Conservation (phyloP, 116 monocot species). For the Zostera marina region DNA sequence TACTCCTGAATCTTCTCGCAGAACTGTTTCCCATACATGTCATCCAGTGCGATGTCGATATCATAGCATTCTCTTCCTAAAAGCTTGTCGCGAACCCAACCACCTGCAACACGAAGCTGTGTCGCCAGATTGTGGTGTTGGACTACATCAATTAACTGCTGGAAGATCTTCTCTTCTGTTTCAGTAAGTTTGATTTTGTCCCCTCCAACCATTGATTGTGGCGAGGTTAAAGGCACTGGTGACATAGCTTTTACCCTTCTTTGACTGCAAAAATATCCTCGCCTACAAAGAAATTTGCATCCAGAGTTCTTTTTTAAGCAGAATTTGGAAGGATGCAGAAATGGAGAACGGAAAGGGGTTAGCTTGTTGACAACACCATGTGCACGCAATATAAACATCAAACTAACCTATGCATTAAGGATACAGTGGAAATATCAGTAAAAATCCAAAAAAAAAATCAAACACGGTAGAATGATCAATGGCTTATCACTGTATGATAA, state of each 20-base stretch:
- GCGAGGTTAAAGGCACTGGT: neutral
- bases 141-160: conserved; percentile 52
- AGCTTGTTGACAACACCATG: neutral
- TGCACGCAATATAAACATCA: conserved; percentile 7
- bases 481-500: too few species aligned
- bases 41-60: conserved; percentile 88
- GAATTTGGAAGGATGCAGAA: neutral
- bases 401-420: neutral
- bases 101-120: conserved; percentile 86
- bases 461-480: too few species aligned
- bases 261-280: neutral
- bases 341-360: neutral
- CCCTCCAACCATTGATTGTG: conserved; percentile 14
- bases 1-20: conserved; percentile 83
- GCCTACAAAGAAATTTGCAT: neutral
- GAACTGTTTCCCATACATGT: conserved; percentile 82
- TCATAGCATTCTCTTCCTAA: conserved; percentile 77
- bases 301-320: neutral
- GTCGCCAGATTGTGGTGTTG: conserved; percentile 57
- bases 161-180: conserved; percentile 73
- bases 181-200: conserved; percentile 51
- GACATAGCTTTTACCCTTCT: conserved; percentile 1
- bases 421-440: neutral
- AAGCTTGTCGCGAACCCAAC: conserved; percentile 98
- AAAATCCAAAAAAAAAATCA: too few species aligned